These are phyloP conservation scores for Tetrahymena thermophila DNA, from an alignment of 73 alveolate genomes.

Conservation along the genomic window DNA sequence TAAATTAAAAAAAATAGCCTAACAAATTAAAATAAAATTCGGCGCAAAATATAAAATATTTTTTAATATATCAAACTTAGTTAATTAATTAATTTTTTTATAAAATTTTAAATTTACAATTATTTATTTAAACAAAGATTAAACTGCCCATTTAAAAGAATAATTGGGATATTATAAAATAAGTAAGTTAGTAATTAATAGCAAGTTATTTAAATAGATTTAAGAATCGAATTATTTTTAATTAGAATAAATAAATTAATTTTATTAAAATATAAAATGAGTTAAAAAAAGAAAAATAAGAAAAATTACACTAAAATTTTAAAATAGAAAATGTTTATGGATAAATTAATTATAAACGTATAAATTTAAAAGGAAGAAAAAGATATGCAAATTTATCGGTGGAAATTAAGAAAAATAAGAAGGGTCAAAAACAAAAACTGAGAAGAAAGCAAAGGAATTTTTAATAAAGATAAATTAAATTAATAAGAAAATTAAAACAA, in stretches of 20 bases:
- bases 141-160: not conserved
- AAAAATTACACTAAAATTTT: not conserved
- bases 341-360: not conserved
- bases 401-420: not conserved
- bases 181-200: not conserved
- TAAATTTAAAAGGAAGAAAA: not conserved
- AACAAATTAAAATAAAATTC: no score
- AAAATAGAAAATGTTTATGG: not conserved
- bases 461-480: not conserved
- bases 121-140: no score
- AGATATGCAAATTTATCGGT: slow-evolving; percentile 1
- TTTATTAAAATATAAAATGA: not conserved
- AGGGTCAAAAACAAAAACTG: slow-evolving; percentile 2
- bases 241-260: not conserved
- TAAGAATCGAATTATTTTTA: not conserved
- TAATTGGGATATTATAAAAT: not conserved
- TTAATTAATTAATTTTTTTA: no score
- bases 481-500: not conserved
- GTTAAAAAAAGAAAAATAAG: not conserved
- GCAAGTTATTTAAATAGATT: not conserved
- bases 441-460: slow-evolving; percentile 1
- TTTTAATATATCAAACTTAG: no score
- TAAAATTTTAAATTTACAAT: no score
- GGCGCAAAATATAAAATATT: no score
- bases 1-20: no score